These are phyloP conservation scores for Novymonas esmeraldas DNA, from an alignment of 208 protist species.

Conservation along the genomic window DNA sequence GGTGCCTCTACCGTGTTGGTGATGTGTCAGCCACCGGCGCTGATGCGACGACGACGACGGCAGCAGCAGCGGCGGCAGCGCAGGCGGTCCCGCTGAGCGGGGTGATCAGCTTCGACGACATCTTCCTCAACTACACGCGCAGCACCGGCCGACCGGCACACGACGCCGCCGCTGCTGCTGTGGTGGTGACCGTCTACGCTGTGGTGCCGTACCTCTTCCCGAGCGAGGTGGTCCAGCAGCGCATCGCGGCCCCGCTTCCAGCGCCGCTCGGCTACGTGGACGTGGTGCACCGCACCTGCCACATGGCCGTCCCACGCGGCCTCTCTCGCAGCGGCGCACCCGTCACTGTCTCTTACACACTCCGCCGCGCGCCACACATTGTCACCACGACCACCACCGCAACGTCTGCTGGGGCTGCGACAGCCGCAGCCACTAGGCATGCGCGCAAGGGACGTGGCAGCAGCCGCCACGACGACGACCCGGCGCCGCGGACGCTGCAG, in stretches of 20 bases:
- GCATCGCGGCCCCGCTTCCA: not conserved
- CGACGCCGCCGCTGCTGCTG: conserved; percentile 3
- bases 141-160: conserved; percentile 10
- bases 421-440: too few species aligned
- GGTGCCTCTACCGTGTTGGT: conserved; percentile 2
- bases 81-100: not conserved
- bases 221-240: conserved; percentile 9
- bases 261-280: conserved; percentile 15
- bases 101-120: conserved; percentile 2
- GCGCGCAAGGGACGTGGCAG: too few species aligned
- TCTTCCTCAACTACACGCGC: conserved; percentile 8
- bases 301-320: not conserved
- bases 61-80: not conserved
- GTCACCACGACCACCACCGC: too few species aligned
- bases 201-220: conserved; percentile 20
- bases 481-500: not conserved
- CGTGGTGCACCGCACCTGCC: conserved; percentile 14
- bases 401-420: too few species aligned
- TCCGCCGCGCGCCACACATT: too few species aligned
- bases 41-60: too few species aligned
- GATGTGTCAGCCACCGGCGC: too few species aligned
- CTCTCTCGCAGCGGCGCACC: not conserved
- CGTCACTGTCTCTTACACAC: not conserved
- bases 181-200: not conserved
- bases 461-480: not conserved